phyloP scores from a whole-genome alignment of 2,329 filamentous ascomycete species.

The Penicillium sp. region DNA sequence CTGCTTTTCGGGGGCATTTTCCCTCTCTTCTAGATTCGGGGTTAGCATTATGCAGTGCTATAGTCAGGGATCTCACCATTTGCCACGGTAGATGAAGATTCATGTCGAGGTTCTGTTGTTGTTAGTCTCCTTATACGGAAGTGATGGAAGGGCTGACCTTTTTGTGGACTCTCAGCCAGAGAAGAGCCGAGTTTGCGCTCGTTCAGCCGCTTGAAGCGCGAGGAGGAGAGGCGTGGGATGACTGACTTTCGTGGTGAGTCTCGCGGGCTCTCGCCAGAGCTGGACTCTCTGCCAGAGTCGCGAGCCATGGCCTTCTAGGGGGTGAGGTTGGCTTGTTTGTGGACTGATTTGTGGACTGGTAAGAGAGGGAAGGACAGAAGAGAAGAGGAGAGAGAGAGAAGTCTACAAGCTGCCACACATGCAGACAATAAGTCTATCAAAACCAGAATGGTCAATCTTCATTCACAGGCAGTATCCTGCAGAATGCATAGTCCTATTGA shows the following conservation, averaged over 20 bases:
- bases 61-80: not conserved
- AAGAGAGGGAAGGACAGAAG: too few relatives aligned
- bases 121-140: not conserved
- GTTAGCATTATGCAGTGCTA: not conserved
- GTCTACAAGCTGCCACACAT: too few relatives aligned
- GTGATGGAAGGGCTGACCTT: not conserved
- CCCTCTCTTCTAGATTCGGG: not conserved
- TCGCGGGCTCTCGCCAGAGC: too few relatives aligned
- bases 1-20: not conserved
- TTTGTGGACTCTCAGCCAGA: not conserved
- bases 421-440: too few relatives aligned
- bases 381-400: too few relatives aligned
- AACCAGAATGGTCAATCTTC: too few relatives aligned
- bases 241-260: not conserved
- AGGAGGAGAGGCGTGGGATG: constrained; percentile 5
- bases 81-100: not conserved
- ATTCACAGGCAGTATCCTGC: too few relatives aligned
- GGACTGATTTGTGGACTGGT: too few relatives aligned
- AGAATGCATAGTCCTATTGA: too few relatives aligned
- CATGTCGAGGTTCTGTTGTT: not conserved
- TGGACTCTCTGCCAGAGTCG: too few relatives aligned
- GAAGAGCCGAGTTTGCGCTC: not conserved
- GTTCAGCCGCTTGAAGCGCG: constrained; percentile 1
- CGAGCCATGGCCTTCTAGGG: too few relatives aligned
- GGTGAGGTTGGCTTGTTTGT: too few relatives aligned